These are phyloP conservation scores for Emergomyces orientalis DNA, from an alignment of 2,329 filamentous ascomycete species.

Conservation along the genomic window DNA sequence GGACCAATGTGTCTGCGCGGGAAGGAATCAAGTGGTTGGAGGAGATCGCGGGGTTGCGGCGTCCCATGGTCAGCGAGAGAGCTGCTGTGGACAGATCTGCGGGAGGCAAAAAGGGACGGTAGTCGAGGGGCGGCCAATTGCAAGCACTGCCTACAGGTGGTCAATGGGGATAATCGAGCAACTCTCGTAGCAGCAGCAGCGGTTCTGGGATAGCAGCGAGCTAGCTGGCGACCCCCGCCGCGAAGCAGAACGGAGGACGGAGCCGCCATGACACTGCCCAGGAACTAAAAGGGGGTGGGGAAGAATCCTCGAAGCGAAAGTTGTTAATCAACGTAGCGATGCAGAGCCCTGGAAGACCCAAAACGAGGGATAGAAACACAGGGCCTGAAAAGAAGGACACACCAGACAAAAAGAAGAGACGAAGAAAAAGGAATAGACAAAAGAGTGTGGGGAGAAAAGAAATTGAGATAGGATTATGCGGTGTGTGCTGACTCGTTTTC, in stretches of 20 bases:
- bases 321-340: neutral
- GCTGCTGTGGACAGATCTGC: constrained; percentile 64
- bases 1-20: constrained; percentile 81
- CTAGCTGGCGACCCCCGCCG: constrained; percentile 13
- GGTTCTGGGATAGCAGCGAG: constrained; percentile 5
- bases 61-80: constrained; percentile 77
- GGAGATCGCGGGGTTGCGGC: constrained; percentile 30
- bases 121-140: constrained; percentile 21
- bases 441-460: neutral
- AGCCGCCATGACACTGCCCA: constrained; percentile 13
- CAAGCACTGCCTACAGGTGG: constrained; percentile 24
- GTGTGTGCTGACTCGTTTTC: too few relatives aligned
- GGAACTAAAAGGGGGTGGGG: neutral
- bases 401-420: neutral
- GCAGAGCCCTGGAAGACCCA: neutral
- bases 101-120: constrained; percentile 5
- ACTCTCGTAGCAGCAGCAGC: constrained; percentile 3
- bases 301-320: neutral
- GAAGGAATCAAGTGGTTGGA: constrained; percentile 52
- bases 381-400: neutral
- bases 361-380: constrained; percentile 2
- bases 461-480: neutral
- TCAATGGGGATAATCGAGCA: constrained; percentile 22
- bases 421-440: neutral
- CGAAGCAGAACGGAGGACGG: constrained; percentile 14